These are phyloP conservation scores for Hypocrella siamensis DNA, from an alignment of 2,329 filamentous ascomycete species.

Conservation along the genomic window DNA sequence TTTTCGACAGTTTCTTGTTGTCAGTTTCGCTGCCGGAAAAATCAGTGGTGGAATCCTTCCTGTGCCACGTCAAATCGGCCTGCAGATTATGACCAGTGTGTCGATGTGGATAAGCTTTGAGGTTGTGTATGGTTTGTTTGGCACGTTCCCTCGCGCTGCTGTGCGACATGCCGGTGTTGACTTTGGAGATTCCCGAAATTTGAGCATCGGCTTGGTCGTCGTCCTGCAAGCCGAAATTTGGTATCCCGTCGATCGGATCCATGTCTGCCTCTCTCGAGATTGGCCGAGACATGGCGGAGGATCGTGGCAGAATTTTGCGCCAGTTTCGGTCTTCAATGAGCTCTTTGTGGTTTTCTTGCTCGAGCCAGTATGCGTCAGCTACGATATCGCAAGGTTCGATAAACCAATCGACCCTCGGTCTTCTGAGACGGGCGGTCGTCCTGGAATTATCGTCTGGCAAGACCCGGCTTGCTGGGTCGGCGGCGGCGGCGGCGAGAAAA, in stretches of 20 bases:
- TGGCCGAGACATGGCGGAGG: conserved; percentile 12
- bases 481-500: conserved; percentile 30
- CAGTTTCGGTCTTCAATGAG: conserved; percentile 70
- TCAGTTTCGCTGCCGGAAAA: conserved; percentile 43
- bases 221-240: conserved; percentile 12
- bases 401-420: conserved; percentile 72
- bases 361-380: conserved; percentile 82
- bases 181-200: conserved; percentile 9
- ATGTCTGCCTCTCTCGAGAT: conserved; percentile 16
- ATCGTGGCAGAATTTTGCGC: conserved; percentile 49
- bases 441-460: conserved; percentile 28
- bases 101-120: conserved; percentile 39
- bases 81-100: conserved; percentile 31
- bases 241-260: conserved; percentile 8
- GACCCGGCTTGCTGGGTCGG: conserved; percentile 21
- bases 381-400: conserved; percentile 73
- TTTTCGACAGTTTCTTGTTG: conserved; percentile 15
- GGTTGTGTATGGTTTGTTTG: conserved; percentile 40
- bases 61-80: conserved; percentile 35
- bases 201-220: conserved; percentile 9
- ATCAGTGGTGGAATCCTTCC: conserved; percentile 37
- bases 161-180: conserved; percentile 27
- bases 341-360: conserved; percentile 64
- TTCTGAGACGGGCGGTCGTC: conserved; percentile 42
- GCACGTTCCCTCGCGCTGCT: conserved; percentile 42